Percentiles rank a stretch among this genome's conserved stretches.
Evolutionary conservation across 371 early-diverging fungal species (phyloP).

Genomic region (Mucor racemosus): DNA sequence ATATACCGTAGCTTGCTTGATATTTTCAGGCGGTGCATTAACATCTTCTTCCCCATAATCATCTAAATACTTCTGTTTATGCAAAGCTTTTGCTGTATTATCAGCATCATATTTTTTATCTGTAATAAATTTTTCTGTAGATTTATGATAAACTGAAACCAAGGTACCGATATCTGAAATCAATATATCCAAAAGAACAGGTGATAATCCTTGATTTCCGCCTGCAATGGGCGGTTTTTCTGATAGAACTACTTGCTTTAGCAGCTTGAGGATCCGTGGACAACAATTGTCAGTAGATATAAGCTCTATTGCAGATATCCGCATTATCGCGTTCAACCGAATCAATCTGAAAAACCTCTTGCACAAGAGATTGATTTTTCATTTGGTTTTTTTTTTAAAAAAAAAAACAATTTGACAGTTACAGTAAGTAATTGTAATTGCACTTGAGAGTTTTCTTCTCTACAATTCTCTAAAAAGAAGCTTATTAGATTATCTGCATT

Average conservation of each 20-base stretch:
- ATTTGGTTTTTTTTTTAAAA: constrained; percentile 85
- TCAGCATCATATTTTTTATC: constrained; percentile 67
- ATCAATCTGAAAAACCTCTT: constrained; percentile 82
- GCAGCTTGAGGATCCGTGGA: constrained; percentile 91
- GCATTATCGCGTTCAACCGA: constrained; percentile 93
- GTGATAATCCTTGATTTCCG: constrained; percentile 78
- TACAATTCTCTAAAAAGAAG: constrained; percentile 70
- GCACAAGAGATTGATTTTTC: constrained; percentile 88
- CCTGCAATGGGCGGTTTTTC: constrained; percentile 93
- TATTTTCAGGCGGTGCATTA: constrained; percentile 44
- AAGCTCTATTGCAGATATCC: constrained; percentile 94
- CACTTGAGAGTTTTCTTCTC: constrained; percentile 68
- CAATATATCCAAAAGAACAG: constrained; percentile 85
- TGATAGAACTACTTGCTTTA: constrained; percentile 74
- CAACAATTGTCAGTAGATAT: constrained; percentile 94
- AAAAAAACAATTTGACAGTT: constrained; percentile 92
- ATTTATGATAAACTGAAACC: constrained; percentile 94
- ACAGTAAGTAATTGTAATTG: constrained; percentile 90
- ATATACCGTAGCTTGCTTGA: constrained; percentile 30
- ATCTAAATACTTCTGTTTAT: constrained; percentile 49
- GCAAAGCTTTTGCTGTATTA: constrained; percentile 48
- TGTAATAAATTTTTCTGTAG: constrained; percentile 80
- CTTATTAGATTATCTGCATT: constrained; percentile 85
- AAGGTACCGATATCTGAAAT: constrained; percentile 85
- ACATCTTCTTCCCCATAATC: constrained; percentile 51